Conservation (phyloP, 257 asterid genomes). For the Sherardia arvensis region DNA sequence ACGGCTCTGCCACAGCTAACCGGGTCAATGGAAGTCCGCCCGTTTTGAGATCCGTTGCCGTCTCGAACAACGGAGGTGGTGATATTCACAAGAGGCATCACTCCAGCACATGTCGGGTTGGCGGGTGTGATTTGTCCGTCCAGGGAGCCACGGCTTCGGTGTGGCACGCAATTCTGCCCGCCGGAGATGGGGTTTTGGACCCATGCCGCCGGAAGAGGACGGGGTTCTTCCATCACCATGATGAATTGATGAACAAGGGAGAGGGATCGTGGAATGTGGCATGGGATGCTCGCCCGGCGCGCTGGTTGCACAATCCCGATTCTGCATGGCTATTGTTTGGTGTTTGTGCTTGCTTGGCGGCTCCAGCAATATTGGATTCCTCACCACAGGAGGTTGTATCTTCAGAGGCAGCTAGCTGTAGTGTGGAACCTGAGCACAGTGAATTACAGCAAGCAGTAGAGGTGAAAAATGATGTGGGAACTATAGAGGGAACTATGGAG, state of each 20-base stretch:
- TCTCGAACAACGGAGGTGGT: constrained; percentile 3
- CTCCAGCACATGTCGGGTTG: constrained; percentile 22
- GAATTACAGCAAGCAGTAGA: not conserved
- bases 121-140: not conserved
- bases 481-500: constrained; percentile 13
- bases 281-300: constrained; percentile 88
- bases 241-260: constrained; percentile 33
- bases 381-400: constrained; percentile 12
- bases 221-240: constrained; percentile 29
- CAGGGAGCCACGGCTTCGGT: constrained; percentile 28
- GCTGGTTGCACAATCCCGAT: constrained; percentile 81
- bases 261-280: constrained; percentile 93
- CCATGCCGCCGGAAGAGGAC: constrained; percentile 19
- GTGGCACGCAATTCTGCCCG: constrained; percentile 72
- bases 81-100: constrained; percentile 22
- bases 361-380: constrained; percentile 22
- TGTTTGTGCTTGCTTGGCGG: constrained; percentile 37
- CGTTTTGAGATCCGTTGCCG: constrained; percentile 10
- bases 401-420: not conserved
- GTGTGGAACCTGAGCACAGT: not conserved
- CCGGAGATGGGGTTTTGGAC: constrained; percentile 25
- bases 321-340: constrained; percentile 86
- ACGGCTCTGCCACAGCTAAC: constrained; percentile 33
- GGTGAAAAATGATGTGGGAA: not conserved
- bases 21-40: constrained; percentile 24